Evolutionary conservation across 352 stramenopile species (phyloP).

Genomic region (Globisporangium lucens): DNA sequence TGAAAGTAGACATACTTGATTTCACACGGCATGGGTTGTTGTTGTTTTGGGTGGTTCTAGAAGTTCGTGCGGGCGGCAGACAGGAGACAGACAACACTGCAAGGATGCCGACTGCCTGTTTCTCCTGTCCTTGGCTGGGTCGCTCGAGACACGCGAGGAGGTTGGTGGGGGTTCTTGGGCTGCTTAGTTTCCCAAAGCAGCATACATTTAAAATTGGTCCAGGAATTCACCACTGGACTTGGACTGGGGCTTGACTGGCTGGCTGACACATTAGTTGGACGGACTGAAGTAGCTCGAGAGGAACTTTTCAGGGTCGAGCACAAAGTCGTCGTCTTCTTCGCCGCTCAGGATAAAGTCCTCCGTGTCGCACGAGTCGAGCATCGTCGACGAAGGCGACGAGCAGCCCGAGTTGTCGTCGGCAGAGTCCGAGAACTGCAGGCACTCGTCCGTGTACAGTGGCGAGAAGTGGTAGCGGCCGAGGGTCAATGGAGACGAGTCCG

Average conservation of each 20-base stretch:
- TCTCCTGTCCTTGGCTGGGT: not conserved
- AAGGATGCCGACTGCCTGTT: constrained; percentile 22
- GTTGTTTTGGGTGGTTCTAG: constrained; percentile 1
- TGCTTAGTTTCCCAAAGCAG: not conserved
- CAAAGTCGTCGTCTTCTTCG: constrained; percentile 78
- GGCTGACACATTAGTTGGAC: constrained; percentile 2
- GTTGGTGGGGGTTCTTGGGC: not conserved
- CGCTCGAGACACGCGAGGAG: not conserved
- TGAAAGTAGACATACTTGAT: constrained; percentile 11
- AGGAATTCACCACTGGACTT: not conserved
- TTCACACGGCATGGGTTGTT: constrained; percentile 5
- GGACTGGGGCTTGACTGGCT: not conserved
- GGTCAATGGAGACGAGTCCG: constrained; percentile 15
- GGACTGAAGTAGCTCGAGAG: constrained; percentile 82
- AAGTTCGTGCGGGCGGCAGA: not conserved
- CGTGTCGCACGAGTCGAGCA: constrained; percentile 24
- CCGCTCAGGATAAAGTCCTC: constrained; percentile 29
- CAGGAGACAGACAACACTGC: constrained; percentile 21
- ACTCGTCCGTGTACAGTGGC: constrained; percentile 26
- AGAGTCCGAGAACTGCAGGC: constrained; percentile 21
- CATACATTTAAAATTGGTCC: constrained; percentile 11
- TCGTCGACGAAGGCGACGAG: constrained; percentile 21
- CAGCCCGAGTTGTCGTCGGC: constrained; percentile 6
- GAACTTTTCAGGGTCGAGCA: constrained; percentile 85
- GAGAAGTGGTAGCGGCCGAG: constrained; percentile 27